phyloP scores from a whole-genome alignment of 1,139 yeast genomes.

The Saccharomyces pastorianus region DNA sequence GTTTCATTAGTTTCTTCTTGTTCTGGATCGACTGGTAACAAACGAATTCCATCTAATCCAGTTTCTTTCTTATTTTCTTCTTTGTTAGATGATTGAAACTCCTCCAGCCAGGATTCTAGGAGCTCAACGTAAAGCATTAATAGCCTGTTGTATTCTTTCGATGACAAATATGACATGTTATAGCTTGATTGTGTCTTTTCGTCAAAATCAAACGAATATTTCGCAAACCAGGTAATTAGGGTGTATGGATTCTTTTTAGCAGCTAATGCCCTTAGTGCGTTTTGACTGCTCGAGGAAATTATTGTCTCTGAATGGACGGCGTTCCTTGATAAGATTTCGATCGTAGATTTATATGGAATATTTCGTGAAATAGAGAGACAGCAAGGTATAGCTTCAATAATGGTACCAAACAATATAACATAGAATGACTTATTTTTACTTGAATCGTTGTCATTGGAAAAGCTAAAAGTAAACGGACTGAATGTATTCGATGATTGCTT shows the following conservation, averaged over 20 bases:
- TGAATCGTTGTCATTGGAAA: slow-evolving; percentile 29
- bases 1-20: slow-evolving; percentile 21
- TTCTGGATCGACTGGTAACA: slow-evolving; percentile 28
- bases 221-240: slow-evolving; percentile 66
- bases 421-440: slow-evolving; percentile 22
- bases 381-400: slow-evolving; percentile 66
- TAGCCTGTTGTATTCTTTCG: slow-evolving; percentile 49
- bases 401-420: slow-evolving; percentile 58
- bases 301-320: slow-evolving; percentile 57
- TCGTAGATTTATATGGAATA: slow-evolving; percentile 48
- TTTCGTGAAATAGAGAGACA: slow-evolving; percentile 47
- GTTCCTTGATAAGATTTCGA: slow-evolving; percentile 70
- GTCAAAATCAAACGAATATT: slow-evolving; percentile 70
- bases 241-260: slow-evolving; percentile 62
- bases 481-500: slow-evolving; percentile 32
- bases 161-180: slow-evolving; percentile 48
- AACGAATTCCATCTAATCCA: slow-evolving; percentile 25
- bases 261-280: slow-evolving; percentile 58
- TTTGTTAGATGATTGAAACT: slow-evolving; percentile 36
- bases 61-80: slow-evolving; percentile 29
- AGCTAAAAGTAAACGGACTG: slow-evolving; percentile 43
- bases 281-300: slow-evolving; percentile 56
- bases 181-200: slow-evolving; percentile 47
- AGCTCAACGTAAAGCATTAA: slow-evolving; percentile 70
- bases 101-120: slow-evolving; percentile 70